These are phyloP conservation scores for Amyloporia xantha DNA, from an alignment of 768 basidiomycete species.

Conservation along the genomic window DNA sequence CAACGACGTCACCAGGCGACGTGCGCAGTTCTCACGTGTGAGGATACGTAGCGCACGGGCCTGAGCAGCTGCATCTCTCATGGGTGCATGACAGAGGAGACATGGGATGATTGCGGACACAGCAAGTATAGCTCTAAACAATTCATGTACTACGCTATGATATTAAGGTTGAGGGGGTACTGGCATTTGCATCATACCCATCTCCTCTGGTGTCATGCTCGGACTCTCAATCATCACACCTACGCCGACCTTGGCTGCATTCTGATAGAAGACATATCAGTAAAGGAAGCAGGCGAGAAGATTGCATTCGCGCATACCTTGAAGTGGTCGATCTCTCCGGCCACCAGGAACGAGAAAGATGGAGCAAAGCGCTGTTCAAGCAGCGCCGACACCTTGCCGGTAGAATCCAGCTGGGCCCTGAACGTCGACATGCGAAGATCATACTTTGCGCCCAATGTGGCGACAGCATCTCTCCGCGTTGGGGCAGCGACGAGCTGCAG, in stretches of 20 bases:
- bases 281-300: not conserved
- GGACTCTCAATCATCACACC: constrained; percentile 97
- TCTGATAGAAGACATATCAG: constrained; percentile 38
- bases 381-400: constrained; percentile 90
- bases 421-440: constrained; percentile 92
- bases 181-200: constrained; percentile 37
- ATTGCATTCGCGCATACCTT: constrained; percentile 50
- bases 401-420: constrained; percentile 90
- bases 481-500: constrained; percentile 77
- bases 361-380: constrained; percentile 96
- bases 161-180: constrained; percentile 10
- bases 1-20: too few species aligned
- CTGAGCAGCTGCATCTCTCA: too few species aligned
- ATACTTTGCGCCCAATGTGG: constrained; percentile 94
- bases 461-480: constrained; percentile 80
- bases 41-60: too few species aligned
- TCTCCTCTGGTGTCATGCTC: constrained; percentile 75
- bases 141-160: not conserved
- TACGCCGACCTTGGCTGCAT: constrained; percentile 89
- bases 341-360: constrained; percentile 87
- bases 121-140: not conserved
- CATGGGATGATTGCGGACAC: not conserved
- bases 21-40: too few species aligned
- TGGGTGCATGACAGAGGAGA: too few species aligned
- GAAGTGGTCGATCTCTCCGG: constrained; percentile 98